Conservation (phyloP, 2,329 filamentous ascomycete species). For the Penicillium glabrum region DNA sequence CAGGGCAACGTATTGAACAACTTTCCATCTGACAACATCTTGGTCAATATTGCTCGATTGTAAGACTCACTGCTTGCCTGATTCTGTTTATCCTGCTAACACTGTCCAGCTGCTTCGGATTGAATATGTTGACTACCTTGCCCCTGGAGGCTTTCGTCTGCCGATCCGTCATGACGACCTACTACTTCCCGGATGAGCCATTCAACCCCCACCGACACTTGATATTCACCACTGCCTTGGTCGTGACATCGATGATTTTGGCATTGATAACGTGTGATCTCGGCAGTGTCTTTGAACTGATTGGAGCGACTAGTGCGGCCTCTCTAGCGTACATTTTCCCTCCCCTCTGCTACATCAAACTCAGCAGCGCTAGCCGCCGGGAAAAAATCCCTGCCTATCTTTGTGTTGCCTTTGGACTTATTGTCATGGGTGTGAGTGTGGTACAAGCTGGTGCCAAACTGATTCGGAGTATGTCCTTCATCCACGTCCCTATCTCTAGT, state of each 20-base stretch:
- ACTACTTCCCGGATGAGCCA: slow-evolving; percentile 69
- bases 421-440: slow-evolving; percentile 79
- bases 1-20: slow-evolving; percentile 97
- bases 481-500: neutral
- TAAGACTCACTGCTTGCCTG: slow-evolving; percentile 30
- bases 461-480: slow-evolving; percentile 39
- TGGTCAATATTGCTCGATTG: slow-evolving; percentile 93
- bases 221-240: slow-evolving; percentile 78
- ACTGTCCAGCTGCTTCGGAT: slow-evolving; percentile 70
- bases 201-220: slow-evolving; percentile 84
- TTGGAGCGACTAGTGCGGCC: slow-evolving; percentile 91
- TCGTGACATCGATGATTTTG: slow-evolving; percentile 74
- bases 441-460: slow-evolving; percentile 72
- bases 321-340: slow-evolving; percentile 94
- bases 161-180: slow-evolving; percentile 92
- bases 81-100: slow-evolving; percentile 18
- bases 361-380: slow-evolving; percentile 74
- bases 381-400: slow-evolving; percentile 69
- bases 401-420: slow-evolving; percentile 74
- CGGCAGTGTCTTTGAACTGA: slow-evolving; percentile 90
- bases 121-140: slow-evolving; percentile 98
- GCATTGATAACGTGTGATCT: slow-evolving; percentile 89
- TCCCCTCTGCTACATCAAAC: slow-evolving; percentile 90
- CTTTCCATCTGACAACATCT: slow-evolving; percentile 82
- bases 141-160: slow-evolving; percentile 97